phyloP scores from a whole-genome alignment of 768 basidiomycete genomes.

The Roridomyces roridus region DNA sequence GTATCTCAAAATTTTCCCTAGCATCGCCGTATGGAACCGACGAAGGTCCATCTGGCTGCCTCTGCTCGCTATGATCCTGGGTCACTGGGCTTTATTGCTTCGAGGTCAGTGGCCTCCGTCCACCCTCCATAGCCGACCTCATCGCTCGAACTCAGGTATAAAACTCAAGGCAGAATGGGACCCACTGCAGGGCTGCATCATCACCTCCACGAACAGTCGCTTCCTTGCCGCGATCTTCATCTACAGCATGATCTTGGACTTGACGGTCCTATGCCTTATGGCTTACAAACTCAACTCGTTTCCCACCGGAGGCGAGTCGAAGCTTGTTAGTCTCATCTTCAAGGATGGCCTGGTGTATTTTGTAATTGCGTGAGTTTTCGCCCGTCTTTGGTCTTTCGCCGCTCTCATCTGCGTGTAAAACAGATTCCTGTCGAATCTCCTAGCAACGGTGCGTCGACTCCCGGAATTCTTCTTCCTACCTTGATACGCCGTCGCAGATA shows the following conservation, averaged over 20 bases:
- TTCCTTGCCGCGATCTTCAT: slow-evolving; percentile 73
- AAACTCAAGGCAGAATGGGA: slow-evolving; percentile 66
- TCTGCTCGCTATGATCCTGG: slow-evolving; percentile 63
- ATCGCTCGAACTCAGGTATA: slow-evolving; percentile 47
- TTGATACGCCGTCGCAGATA: slow-evolving; percentile 33
- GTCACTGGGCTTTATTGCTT: slow-evolving; percentile 74
- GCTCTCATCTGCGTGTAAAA: slow-evolving; percentile 4
- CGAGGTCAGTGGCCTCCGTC: slow-evolving; percentile 52
- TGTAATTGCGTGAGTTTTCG: slow-evolving; percentile 61
- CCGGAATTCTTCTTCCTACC: neutral
- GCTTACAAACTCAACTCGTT: slow-evolving; percentile 65
- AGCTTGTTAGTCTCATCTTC: slow-evolving; percentile 70
- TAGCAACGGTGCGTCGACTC: slow-evolving; percentile 49
- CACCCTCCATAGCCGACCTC: neutral
- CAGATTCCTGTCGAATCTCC: slow-evolving; percentile 73
- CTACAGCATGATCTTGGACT: slow-evolving; percentile 77
- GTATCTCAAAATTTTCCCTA: slow-evolving; percentile 35
- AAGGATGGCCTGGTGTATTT: slow-evolving; percentile 76
- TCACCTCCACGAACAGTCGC: slow-evolving; percentile 61
- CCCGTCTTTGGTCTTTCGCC: slow-evolving; percentile 17
- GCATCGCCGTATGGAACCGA: slow-evolving; percentile 76
- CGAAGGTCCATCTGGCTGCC: slow-evolving; percentile 57
- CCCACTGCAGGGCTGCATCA: slow-evolving; percentile 55
- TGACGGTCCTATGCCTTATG: slow-evolving; percentile 65
- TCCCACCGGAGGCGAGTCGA: slow-evolving; percentile 51